A percentile compares a stretch with the other conserved stretches of the same genome.
phyloP scores from a whole-genome alignment of 2,329 filamentous ascomycete species.

The Apiospora aurea region DNA sequence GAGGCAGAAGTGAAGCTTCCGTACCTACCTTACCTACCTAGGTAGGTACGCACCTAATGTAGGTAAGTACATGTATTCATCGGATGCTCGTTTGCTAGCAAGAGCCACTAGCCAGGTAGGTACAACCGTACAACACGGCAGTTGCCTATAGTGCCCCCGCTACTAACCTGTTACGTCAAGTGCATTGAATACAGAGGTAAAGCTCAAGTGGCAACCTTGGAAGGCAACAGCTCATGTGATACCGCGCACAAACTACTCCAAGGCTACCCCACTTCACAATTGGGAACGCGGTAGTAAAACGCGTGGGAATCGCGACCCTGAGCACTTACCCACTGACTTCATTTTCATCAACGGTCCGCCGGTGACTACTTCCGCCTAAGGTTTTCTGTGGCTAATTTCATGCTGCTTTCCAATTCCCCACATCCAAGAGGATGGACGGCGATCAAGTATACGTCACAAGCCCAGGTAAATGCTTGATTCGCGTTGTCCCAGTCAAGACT shows the following conservation, averaged over 20 bases:
- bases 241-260: background rate
- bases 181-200: background rate
- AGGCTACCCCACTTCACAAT: background rate
- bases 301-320: background rate
- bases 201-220: background rate
- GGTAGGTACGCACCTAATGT: no score
- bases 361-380: no score
- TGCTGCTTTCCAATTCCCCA: background rate
- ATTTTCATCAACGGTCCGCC: background rate
- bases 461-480: background rate
- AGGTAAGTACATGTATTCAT: background rate
- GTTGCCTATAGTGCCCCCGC: background rate
- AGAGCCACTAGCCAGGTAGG: background rate
- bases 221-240: conserved; percentile 13
- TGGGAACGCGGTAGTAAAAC: background rate
- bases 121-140: background rate
- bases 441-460: background rate
- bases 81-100: background rate
- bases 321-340: background rate
- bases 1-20: background rate
- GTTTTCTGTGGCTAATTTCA: background rate
- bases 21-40: no score
- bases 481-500: background rate
- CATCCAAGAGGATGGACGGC: background rate
- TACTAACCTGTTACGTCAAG: background rate